Percentiles rank a stretch among this genome's conserved stretches.
These are phyloP conservation scores for Sanghuangporus baumii DNA, from an alignment of 1,284 basidiomycete species.

Conservation along the genomic window DNA sequence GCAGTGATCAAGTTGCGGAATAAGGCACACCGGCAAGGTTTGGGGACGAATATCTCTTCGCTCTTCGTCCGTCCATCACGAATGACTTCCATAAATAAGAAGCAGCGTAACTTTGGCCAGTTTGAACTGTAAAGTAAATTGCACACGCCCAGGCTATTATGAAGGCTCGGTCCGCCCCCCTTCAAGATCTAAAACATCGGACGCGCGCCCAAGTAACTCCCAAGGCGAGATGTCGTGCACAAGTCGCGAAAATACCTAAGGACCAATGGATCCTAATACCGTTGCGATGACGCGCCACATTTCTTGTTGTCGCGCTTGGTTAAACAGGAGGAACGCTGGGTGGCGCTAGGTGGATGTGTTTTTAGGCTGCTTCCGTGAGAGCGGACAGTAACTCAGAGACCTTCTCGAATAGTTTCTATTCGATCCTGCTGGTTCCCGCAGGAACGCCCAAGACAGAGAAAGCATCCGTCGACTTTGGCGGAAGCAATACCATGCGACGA, in stretches of 20 bases:
- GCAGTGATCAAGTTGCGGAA: too few relatives aligned
- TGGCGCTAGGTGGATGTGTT: background rate
- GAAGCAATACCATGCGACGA: background rate
- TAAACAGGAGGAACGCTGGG: background rate
- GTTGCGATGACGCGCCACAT: constrained; percentile 3
- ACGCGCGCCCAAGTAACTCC: background rate
- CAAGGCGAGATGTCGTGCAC: background rate
- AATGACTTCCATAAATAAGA: background rate
- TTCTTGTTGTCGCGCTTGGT: background rate
- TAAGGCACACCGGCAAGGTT: too few relatives aligned
- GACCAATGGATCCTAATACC: background rate
- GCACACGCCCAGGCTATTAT: background rate
- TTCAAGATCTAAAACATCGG: background rate
- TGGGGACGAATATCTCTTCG: too few relatives aligned
- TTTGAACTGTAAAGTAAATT: background rate
- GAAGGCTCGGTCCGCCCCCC: background rate
- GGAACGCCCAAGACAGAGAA: background rate
- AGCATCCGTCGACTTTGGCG: background rate
- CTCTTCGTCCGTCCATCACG: background rate
- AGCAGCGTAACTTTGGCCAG: background rate
- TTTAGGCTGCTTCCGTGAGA: background rate
- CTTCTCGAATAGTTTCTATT: background rate
- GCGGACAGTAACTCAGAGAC: background rate
- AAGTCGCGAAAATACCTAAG: background rate
- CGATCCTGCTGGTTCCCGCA: background rate